phyloP scores from a whole-genome alignment of 2,329 filamentous ascomycete genomes.

The Curvularia verruculosa region DNA sequence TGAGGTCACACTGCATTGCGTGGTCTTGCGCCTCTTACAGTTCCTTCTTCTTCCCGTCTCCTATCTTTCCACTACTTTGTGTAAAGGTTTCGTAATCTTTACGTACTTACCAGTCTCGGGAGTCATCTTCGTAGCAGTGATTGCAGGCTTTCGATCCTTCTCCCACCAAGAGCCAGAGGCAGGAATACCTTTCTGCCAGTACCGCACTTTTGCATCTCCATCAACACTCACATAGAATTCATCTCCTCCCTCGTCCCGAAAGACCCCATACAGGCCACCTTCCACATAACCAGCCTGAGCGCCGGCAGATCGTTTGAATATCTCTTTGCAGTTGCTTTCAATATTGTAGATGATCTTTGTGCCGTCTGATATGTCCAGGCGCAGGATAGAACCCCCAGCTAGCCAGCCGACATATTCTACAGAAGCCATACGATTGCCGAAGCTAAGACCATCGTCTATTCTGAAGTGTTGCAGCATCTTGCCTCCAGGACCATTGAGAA shows the following conservation, averaged over 20 bases:
- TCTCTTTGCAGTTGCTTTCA: constrained; percentile 34
- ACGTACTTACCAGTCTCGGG: constrained; percentile 29
- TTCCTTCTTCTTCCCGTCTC: not conserved
- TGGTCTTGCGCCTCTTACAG: constrained; percentile 13
- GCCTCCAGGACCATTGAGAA: not conserved
- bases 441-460: constrained; percentile 14
- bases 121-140: constrained; percentile 7
- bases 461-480: constrained; percentile 25
- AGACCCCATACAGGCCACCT: constrained; percentile 23
- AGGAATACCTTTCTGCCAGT: constrained; percentile 24
- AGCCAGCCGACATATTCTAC: not conserved
- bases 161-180: constrained; percentile 24
- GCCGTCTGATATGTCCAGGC: not conserved
- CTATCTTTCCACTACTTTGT: not conserved
- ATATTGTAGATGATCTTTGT: constrained; percentile 33
- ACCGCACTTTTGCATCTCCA: constrained; percentile 34
- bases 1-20: constrained; percentile 12
- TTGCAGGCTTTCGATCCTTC: constrained; percentile 6
- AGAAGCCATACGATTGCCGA: not conserved
- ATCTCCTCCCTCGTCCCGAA: constrained; percentile 11
- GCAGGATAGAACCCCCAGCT: not conserved
- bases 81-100: constrained; percentile 20
- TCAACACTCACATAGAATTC: constrained; percentile 33
- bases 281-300: constrained; percentile 8
- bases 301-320: constrained; percentile 30